phyloP scores from a whole-genome alignment of 2,329 filamentous ascomycete species.

The Nemania sp. region DNA sequence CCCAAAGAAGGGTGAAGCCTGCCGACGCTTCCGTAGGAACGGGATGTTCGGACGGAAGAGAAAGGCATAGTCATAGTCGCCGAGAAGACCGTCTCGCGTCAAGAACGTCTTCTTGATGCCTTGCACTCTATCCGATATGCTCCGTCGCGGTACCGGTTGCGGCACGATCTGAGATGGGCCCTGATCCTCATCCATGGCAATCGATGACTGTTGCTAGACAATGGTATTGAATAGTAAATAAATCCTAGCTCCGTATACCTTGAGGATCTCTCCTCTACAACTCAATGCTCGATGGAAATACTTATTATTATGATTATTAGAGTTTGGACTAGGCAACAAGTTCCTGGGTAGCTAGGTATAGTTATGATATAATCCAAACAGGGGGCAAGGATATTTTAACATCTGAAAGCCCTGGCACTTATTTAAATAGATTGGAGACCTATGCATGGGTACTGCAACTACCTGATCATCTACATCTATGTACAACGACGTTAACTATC shows the following conservation, averaged over 20 bases:
- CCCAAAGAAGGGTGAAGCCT: slow-evolving; percentile 84
- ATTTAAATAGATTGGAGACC: no score
- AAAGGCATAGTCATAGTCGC: slow-evolving; percentile 90
- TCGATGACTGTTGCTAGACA: neutral
- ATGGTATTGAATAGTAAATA: no score
- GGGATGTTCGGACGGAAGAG: slow-evolving; percentile 86
- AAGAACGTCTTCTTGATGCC: slow-evolving; percentile 59
- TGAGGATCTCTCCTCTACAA: neutral
- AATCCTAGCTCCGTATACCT: neutral
- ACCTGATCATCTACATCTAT: no score
- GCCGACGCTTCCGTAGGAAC: slow-evolving; percentile 74
- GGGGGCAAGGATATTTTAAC: no score
- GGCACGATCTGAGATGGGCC: slow-evolving; percentile 64
- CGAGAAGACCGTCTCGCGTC: slow-evolving; percentile 79
- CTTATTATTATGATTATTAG: neutral
- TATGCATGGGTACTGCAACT: no score
- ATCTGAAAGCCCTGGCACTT: neutral
- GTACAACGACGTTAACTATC: neutral
- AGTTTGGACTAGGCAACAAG: neutral
- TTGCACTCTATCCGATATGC: slow-evolving; percentile 49
- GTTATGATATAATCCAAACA: neutral
- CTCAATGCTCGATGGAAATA: neutral
- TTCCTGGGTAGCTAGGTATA: neutral
- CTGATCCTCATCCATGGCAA: slow-evolving; percentile 67
- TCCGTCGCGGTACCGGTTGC: slow-evolving; percentile 51